Base-by-base conservation (phyloP, 371 early-diverging fungal genomes). In the Haplosporangium sp. region DNA sequence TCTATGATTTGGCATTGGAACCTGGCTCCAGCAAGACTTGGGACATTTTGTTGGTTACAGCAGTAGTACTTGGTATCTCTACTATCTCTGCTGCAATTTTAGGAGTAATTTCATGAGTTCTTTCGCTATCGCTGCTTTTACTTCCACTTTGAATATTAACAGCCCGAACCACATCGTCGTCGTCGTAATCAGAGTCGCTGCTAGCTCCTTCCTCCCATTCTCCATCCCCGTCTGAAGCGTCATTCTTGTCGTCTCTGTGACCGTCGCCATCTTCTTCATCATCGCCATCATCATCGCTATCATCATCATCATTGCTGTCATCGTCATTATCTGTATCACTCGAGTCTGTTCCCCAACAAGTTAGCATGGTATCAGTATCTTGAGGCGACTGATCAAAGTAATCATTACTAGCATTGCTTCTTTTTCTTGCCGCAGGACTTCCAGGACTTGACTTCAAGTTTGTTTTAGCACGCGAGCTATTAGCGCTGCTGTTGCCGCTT, bases 201-300 rank as follows among this genome's bases (percentile, higher is more conserved):
- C 34, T 53, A 19, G 4, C 53, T 50, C 15, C 50, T 50, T 77
- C 79, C 40, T 79, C 81, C 81, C 81, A 79, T 48, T 84, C 84
- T 39, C 71, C 75, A 44, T 81, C 84, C 3, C 76, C 82, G 48
- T 76, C 81, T 7, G 79, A 76, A 6, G 83, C 85, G 8, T 61
- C 71, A 6, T 69, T 72, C 34, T 73, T 58, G 47, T 63, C 63
- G 34, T 72, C 67, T 19, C 17, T 38, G n/a, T 2, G 3, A 37
- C 10, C 38, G 17, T 52, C 37, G 52, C 53, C 59, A 15, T 62
- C 45, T 2, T 42, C 55, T 7, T 61, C 61, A 3, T 67, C 63
- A 39, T 48, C 64, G 39, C 75, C 75, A 0, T 76, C 71, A 2
- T 77, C 84, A 35, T 84, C 42, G 10, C 10, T 42, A 42, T 42